Evolutionary conservation across 2,329 filamentous ascomycete genomes (phyloP).

Genomic region (Ophiostoma quercus): DNA sequence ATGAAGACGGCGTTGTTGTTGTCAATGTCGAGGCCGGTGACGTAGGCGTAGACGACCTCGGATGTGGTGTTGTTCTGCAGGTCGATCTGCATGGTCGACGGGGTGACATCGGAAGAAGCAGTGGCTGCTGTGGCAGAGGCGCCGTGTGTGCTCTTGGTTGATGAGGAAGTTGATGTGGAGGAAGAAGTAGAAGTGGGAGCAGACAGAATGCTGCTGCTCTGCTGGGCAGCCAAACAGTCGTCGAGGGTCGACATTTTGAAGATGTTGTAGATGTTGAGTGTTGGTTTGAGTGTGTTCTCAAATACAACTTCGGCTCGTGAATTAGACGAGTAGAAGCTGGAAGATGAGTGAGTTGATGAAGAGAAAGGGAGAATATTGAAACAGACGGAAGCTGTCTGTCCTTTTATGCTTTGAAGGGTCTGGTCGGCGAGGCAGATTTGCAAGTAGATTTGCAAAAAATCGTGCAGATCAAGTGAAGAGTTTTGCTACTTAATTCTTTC

Average conservation of each 20-base stretch:
- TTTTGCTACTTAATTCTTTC: background rate
- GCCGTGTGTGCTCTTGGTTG: background rate
- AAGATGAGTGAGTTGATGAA: background rate
- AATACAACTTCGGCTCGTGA: background rate
- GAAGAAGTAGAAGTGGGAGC: constrained; percentile 24
- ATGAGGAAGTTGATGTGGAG: background rate
- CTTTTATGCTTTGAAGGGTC: constrained; percentile 10
- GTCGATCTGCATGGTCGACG: constrained; percentile 51
- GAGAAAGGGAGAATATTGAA: background rate
- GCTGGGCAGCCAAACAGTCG: constrained; percentile 30
- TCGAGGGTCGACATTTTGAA: constrained; percentile 31
- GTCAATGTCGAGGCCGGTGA: constrained; percentile 62
- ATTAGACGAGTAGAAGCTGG: constrained; percentile 7
- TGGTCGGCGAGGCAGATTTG: background rate
- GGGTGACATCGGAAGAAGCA: constrained; percentile 19
- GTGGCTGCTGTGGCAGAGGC: background rate
- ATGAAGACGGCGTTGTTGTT: constrained; percentile 57
- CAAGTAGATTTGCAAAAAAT: too few species aligned
- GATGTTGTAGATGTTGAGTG: background rate
- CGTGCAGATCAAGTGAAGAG: background rate
- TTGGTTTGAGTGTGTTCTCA: background rate
- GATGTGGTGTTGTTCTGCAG: constrained; percentile 62
- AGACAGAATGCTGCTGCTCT: constrained; percentile 29
- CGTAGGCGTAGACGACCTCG: constrained; percentile 58
- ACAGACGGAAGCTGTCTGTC: background rate